Conservation (phyloP, 1,284 basidiomycete genomes). For the Cutaneotrichosporon sp. region DNA sequence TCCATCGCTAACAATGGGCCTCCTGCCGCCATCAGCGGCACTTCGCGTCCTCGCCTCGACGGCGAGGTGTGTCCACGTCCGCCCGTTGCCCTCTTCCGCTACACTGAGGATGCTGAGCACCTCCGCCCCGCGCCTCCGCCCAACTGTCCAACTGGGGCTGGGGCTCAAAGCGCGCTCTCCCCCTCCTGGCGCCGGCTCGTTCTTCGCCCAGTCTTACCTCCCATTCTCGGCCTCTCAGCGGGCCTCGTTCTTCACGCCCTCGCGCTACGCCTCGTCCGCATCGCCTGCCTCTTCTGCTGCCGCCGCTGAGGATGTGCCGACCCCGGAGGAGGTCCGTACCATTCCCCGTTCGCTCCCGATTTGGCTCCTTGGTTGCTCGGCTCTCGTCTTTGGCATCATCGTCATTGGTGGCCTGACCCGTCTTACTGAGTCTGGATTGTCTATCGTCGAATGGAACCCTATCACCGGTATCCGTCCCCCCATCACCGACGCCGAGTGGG, state of each 20-base stretch:
- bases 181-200: background rate
- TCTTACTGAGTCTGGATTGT: conserved; percentile 93
- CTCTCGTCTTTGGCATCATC: conserved; percentile 83
- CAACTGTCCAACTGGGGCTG: background rate
- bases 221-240: conserved; percentile 5
- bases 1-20: conserved; percentile 4
- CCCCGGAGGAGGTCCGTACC: conserved; percentile 53
- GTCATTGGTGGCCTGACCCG: conserved; percentile 95
- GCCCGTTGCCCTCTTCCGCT: background rate
- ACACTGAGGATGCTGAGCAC: background rate
- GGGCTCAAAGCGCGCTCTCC: background rate
- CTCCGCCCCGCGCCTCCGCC: background rate
- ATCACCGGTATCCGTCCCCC: conserved; percentile 88
- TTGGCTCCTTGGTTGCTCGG: conserved; percentile 79
- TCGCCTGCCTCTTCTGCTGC: conserved; percentile 1
- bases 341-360: conserved; percentile 65
- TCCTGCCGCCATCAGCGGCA: conserved; percentile 11
- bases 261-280: conserved; percentile 11
- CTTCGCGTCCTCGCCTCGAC: conserved; percentile 7
- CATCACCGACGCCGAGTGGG: conserved; percentile 71
- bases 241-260: conserved; percentile 18
- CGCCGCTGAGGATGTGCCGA: conserved; percentile 13
- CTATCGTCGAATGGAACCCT: conserved; percentile 97
- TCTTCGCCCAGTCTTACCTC: conserved; percentile 19
- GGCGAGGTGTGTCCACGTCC: conserved; percentile 1